Base-by-base conservation (phyloP, 805 yeast genomes). In the Torulaspora microellipsoides region DNA sequence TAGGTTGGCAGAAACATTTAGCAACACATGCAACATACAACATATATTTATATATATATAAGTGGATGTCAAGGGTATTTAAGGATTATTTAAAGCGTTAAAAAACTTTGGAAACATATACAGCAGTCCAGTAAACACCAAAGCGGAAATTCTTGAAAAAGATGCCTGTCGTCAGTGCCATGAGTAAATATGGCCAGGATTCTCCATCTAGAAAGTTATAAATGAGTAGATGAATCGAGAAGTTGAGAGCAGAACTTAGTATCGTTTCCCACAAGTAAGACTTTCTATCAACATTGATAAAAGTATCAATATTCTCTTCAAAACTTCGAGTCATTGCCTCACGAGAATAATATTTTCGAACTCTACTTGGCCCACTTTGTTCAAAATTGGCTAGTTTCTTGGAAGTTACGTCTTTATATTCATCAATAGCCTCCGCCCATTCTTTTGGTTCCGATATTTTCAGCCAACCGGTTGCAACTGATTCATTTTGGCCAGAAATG, bases 381-480 rank as follows among this genome's bases (percentile, higher is more conserved):
- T 34, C n/a, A 30, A 62, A 57, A 39, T 55, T 45, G 8, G 53
- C 49, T 4, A 31, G 15, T 15, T 15, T 25, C 2, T 37, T 15
- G 12, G 39, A 47, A 31, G 59, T 48, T 4, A 68, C 49, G 10
- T 52, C 42, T 35, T 68, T 66, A 13, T 72, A 70, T 13, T 69
- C 64, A 15, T 62, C 57, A 52, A 84, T 60, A 2, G 73, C 75
- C 13, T 68, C 55, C 3, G 78, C 67, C 95, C 95, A 85, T 34
- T 65, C 60, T 4, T 62, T 61, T 2, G 72, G 68, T 34, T 73
- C 70, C 1, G 77, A 67, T 12, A 69, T 71, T 32, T 74, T 73
- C 11, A 76, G 70, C 71, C 79, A 84, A 0, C 95, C 95, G 0
- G 89, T 83, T 8, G 83, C 80, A 11, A 56, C 52, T 13, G 36